Percentiles rank a stretch among this genome's conserved stretches.
Evolutionary conservation across 768 basidiomycete species (phyloP).

Genomic region (Tremella fuciformis): DNA sequence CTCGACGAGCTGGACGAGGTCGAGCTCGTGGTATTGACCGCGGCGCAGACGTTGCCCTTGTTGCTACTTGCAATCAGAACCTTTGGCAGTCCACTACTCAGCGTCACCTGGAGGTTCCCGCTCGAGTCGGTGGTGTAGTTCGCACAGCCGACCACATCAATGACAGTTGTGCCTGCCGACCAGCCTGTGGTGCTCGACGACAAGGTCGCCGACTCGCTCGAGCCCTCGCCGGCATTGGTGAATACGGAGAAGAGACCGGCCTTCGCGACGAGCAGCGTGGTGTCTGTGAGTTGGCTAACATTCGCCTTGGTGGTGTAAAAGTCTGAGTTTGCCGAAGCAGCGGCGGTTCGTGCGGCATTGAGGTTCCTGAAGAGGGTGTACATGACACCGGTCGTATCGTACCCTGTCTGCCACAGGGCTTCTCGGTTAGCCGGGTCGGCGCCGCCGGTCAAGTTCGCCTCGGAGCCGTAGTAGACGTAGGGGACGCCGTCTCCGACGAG

Average conservation of each 20-base stretch:
- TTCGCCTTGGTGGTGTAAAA: constrained; percentile 49
- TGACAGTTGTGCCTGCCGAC: constrained; percentile 26
- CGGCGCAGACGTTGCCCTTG: constrained; percentile 29
- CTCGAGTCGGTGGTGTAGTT: constrained; percentile 33
- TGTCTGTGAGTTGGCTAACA: constrained; percentile 20
- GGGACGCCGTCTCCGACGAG: constrained; percentile 53
- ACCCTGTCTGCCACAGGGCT: constrained; percentile 43
- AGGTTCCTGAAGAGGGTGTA: constrained; percentile 45
- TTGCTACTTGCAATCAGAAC: constrained; percentile 36
- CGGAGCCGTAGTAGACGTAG: constrained; percentile 49
- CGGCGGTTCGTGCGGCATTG: constrained; percentile 43
- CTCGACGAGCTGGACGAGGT: not conserved
- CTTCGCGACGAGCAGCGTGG: constrained; percentile 44
- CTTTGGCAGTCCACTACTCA: constrained; percentile 37
- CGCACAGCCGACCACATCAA: constrained; percentile 43
- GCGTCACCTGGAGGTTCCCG: constrained; percentile 37
- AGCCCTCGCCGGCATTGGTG: constrained; percentile 39
- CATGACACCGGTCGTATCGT: constrained; percentile 39
- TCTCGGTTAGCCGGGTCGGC: constrained; percentile 51
- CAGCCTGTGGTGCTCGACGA: constrained; percentile 30
- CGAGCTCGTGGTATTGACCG: not conserved
- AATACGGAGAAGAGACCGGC: constrained; percentile 43
- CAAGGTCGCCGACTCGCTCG: constrained; percentile 25
- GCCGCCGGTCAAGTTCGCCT: constrained; percentile 50
- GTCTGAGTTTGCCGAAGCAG: constrained; percentile 30